Evolutionary conservation across 2,329 filamentous ascomycete species (phyloP).

Genomic region (Apiospora arundinis): DNA sequence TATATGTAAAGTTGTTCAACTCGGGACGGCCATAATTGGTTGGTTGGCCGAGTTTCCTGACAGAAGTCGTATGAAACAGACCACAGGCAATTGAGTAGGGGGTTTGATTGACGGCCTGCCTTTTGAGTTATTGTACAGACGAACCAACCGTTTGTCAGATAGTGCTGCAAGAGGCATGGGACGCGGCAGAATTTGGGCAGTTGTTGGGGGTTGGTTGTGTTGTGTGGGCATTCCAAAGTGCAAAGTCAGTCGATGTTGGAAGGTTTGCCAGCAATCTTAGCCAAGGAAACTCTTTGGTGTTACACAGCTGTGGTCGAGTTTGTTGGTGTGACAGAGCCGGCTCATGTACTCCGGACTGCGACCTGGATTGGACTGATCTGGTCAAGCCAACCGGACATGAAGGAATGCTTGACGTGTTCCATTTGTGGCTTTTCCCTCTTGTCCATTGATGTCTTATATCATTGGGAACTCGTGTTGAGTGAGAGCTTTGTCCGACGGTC

Average conservation of each 20-base stretch:
- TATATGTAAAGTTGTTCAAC: not conserved
- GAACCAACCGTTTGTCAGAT: no score
- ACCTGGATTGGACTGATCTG: no score
- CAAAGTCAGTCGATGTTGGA: constrained; percentile 13
- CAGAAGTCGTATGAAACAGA: not conserved
- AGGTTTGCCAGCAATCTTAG: constrained; percentile 1
- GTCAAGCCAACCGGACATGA: not conserved
- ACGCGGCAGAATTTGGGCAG: not conserved
- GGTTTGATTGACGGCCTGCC: no score
- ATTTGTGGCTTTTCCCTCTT: not conserved
- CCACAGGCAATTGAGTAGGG: no score
- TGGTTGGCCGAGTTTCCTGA: not conserved
- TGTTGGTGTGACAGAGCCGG: not conserved
- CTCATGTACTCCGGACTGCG: not conserved
- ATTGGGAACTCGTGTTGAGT: not conserved
- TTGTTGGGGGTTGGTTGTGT: constrained; percentile 6
- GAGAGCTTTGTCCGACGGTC: not conserved
- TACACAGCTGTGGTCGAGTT: not conserved
- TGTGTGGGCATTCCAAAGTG: not conserved
- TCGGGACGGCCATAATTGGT: not conserved
- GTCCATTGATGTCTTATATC: not conserved
- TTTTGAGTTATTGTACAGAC: no score
- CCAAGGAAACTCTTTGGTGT: not conserved
- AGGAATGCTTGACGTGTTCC: not conserved
- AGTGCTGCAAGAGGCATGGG: not conserved